Evolutionary conservation across 495 filamentous ascomycete genomes (phyloP).

Genomic region (Penicillium malachiteum): DNA sequence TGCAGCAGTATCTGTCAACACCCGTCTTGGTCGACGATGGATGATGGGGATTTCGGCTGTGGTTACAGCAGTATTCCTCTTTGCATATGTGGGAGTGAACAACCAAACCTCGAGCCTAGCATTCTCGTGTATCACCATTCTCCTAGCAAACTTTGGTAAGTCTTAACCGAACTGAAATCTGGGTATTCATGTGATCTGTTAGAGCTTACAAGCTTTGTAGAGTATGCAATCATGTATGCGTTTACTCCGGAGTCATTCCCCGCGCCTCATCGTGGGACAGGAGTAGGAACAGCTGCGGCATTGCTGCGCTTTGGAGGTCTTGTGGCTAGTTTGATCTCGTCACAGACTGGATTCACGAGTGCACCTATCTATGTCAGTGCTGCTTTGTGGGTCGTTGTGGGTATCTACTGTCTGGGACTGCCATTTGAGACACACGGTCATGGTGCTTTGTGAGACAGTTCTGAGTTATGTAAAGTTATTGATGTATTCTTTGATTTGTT

Average conservation of each 20-base stretch:
- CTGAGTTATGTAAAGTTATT: not conserved
- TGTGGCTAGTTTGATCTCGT: slow-evolving; percentile 31
- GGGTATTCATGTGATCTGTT: too few relatives aligned
- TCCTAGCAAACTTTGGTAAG: slow-evolving; percentile 35
- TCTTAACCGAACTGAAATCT: not conserved
- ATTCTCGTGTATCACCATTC: slow-evolving; percentile 29
- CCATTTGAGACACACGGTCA: slow-evolving; percentile 39
- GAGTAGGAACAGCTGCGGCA: slow-evolving; percentile 44
- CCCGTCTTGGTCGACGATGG: slow-evolving; percentile 29
- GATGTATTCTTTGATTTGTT: not conserved
- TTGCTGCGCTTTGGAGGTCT: slow-evolving; percentile 31
- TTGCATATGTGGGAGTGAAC: slow-evolving; percentile 32
- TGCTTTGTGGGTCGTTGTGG: slow-evolving; percentile 31
- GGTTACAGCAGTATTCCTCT: slow-evolving; percentile 34
- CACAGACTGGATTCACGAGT: slow-evolving; percentile 31
- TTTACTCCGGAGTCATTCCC: slow-evolving; percentile 59
- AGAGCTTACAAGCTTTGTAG: slow-evolving; percentile 14
- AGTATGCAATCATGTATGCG: slow-evolving; percentile 54
- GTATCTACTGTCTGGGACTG: slow-evolving; percentile 27
- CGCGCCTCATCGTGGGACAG: slow-evolving; percentile 52
- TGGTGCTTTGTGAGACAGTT: slow-evolving; percentile 19
- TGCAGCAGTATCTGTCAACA: slow-evolving; percentile 29
- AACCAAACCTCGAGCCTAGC: slow-evolving; percentile 24
- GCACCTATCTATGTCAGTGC: slow-evolving; percentile 37
- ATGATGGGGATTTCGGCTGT: slow-evolving; percentile 36